These are phyloP conservation scores for Pisolithus thermaeus DNA, from an alignment of 1,284 basidiomycete genomes.

Conservation along the genomic window DNA sequence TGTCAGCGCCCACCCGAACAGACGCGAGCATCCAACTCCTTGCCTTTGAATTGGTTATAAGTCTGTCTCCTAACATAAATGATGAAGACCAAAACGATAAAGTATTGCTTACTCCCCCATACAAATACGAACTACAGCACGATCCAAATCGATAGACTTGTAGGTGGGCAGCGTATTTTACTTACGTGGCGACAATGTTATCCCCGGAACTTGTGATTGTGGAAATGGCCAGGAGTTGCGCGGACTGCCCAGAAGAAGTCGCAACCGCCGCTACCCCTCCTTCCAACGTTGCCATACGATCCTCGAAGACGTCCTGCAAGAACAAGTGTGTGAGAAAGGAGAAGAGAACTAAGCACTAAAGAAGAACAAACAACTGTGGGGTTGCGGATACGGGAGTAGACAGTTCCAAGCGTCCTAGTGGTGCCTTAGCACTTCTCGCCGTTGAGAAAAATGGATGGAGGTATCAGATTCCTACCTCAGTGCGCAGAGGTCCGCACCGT, in stretches of 20 bases:
- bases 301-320: conserved; percentile 73
- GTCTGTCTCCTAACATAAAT: conserved; percentile 38
- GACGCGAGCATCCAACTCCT: conserved; percentile 1
- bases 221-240: conserved; percentile 74
- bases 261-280: conserved; percentile 80
- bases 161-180: neutral
- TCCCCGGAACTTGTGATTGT: conserved; percentile 68
- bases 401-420: conserved; percentile 58
- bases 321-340: neutral
- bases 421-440: neutral
- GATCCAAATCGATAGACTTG: neutral
- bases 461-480: conserved; percentile 50
- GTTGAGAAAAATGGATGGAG: neutral
- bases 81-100: neutral
- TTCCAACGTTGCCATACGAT: conserved; percentile 79
- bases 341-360: neutral
- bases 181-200: conserved; percentile 74
- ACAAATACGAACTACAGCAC: conserved; percentile 50
- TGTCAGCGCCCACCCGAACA: neutral
- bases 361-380: conserved; percentile 65
- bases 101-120: conserved; percentile 51
- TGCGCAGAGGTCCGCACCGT: conserved; percentile 83
- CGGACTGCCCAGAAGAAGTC: conserved; percentile 73
- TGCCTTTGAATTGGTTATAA: conserved; percentile 87
- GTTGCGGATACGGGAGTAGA: conserved; percentile 78